These are phyloP conservation scores for Apodospora peruviana DNA, from an alignment of 495 filamentous ascomycete species.

Conservation along the genomic window DNA sequence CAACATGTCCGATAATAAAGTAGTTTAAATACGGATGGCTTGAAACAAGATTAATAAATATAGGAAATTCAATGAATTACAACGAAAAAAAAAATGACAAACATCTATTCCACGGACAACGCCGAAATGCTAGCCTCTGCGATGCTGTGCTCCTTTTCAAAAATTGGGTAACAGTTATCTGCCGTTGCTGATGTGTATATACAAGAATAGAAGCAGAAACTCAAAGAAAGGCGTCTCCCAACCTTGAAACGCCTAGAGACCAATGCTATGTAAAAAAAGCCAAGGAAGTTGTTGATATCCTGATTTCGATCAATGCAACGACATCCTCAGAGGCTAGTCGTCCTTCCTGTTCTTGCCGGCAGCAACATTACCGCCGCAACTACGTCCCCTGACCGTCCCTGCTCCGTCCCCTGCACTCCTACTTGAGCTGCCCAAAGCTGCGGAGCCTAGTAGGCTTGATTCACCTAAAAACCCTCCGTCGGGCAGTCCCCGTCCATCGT, in stretches of 20 bases:
- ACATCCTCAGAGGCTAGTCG: background rate
- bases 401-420: conserved; percentile 19
- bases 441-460: conserved; percentile 10
- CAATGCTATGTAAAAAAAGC: background rate
- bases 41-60: too few relatives aligned
- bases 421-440: conserved; percentile 21
- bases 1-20: too few relatives aligned
- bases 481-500: conserved; percentile 35
- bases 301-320: background rate
- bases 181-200: too few relatives aligned
- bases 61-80: too few relatives aligned
- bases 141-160: too few relatives aligned
- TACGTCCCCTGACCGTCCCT: background rate
- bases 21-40: too few relatives aligned
- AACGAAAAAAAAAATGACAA: too few relatives aligned
- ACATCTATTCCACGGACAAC: too few relatives aligned
- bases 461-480: conserved; percentile 3
- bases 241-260: background rate
- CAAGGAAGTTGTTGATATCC: too few relatives aligned
- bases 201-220: background rate
- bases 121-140: too few relatives aligned
- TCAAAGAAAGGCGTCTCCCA: background rate
- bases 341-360: background rate
- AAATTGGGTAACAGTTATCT: too few relatives aligned
- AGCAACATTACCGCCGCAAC: background rate